phyloP scores from a whole-genome alignment of 2,329 filamentous ascomycete genomes.

The Chalaropsis ovoidea region DNA sequence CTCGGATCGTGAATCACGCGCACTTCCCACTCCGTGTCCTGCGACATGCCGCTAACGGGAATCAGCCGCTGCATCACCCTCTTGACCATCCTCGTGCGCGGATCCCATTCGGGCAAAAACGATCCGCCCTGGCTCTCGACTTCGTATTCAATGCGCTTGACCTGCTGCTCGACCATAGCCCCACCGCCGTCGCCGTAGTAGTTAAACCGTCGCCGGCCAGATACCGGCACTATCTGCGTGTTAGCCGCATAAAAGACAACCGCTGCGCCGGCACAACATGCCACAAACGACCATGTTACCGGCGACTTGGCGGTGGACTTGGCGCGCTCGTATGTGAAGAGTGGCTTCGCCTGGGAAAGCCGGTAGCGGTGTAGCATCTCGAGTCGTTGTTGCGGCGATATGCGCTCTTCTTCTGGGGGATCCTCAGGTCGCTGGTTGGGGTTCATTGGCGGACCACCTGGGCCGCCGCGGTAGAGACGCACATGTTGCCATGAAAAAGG shows the following conservation, averaged over 20 bases:
- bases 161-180: slow-evolving; percentile 46
- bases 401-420: slow-evolving; percentile 16
- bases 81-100: slow-evolving; percentile 44
- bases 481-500: not conserved
- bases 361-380: slow-evolving; percentile 25
- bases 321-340: slow-evolving; percentile 32
- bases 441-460: slow-evolving; percentile 21
- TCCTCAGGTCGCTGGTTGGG: slow-evolving; percentile 21
- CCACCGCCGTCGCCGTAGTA: slow-evolving; percentile 41
- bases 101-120: slow-evolving; percentile 52
- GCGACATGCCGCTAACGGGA: slow-evolving; percentile 51
- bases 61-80: slow-evolving; percentile 57
- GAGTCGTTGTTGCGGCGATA: slow-evolving; percentile 17
- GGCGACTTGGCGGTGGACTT: slow-evolving; percentile 32
- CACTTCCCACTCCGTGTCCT: slow-evolving; percentile 55
- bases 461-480: slow-evolving; percentile 14
- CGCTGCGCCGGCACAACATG: slow-evolving; percentile 37
- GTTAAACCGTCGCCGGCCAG: slow-evolving; percentile 64
- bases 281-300: slow-evolving; percentile 35
- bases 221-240: slow-evolving; percentile 62
- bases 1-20: slow-evolving; percentile 58
- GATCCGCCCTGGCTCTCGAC: slow-evolving; percentile 42
- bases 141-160: slow-evolving; percentile 47
- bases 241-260: slow-evolving; percentile 55
- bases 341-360: slow-evolving; percentile 33